Percentiles rank a stretch among this genome's conserved stretches.
Evolutionary conservation across 768 basidiomycete genomes (phyloP).

Genomic region (Hygrophorus pudorinus): DNA sequence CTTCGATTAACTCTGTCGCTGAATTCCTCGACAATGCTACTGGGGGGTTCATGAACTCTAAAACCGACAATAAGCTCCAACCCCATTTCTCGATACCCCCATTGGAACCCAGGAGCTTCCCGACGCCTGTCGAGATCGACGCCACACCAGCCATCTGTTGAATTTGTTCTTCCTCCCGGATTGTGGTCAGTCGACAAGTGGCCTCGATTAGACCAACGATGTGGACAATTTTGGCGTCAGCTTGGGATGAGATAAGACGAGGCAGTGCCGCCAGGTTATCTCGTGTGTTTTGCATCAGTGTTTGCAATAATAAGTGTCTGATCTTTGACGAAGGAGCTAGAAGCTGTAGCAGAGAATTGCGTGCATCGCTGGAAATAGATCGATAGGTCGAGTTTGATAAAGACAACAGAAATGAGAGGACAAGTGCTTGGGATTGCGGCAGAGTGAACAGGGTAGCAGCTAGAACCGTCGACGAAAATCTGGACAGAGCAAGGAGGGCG

Average conservation of each 20-base stretch:
- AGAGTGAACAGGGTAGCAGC: conserved; percentile 48
- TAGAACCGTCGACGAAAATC: conserved; percentile 48
- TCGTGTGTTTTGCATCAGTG: conserved; percentile 49
- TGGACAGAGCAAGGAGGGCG: conserved; percentile 48
- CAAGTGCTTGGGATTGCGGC: conserved; percentile 54
- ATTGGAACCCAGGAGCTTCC: conserved; percentile 63
- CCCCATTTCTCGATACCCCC: conserved; percentile 92
- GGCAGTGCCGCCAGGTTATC: conserved; percentile 66
- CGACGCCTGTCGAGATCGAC: conserved; percentile 43
- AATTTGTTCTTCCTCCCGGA: not conserved
- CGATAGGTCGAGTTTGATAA: conserved; percentile 52
- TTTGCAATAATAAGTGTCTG: conserved; percentile 39
- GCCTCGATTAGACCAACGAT: conserved; percentile 59
- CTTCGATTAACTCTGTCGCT: conserved; percentile 48
- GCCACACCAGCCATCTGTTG: conserved; percentile 20
- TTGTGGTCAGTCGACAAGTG: conserved; percentile 40
- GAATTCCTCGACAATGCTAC: conserved; percentile 37
- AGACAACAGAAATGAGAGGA: conserved; percentile 65
- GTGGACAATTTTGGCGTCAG: conserved; percentile 69
- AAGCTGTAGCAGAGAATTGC: conserved; percentile 33
- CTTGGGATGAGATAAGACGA: conserved; percentile 54
- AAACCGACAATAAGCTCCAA: conserved; percentile 72
- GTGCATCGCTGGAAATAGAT: conserved; percentile 42
- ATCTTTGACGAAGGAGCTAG: conserved; percentile 32
- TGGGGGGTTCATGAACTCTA: conserved; percentile 59